Conservation (phyloP, 495 filamentous ascomycete genomes). For the Penicillium maclennaniae region DNA sequence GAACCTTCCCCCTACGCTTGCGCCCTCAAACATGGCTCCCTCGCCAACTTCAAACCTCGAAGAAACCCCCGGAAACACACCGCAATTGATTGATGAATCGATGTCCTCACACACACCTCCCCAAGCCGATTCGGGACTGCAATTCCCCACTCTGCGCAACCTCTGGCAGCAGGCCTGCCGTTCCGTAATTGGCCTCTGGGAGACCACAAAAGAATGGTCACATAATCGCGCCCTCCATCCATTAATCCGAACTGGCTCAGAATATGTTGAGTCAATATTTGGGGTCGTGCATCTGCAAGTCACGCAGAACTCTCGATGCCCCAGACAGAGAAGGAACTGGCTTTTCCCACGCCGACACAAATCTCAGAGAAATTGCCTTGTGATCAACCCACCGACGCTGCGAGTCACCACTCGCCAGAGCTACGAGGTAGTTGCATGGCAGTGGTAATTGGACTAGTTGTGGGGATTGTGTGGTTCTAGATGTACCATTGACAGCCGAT, state of each 20-base stretch:
- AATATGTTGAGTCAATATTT: slow-evolving; percentile 7
- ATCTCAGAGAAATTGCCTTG: slow-evolving; percentile 10
- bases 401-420: slow-evolving; percentile 26
- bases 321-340: not conserved
- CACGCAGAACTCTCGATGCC: not conserved
- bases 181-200: slow-evolving; percentile 13
- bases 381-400: slow-evolving; percentile 27
- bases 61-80: not conserved
- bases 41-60: slow-evolving; percentile 13
- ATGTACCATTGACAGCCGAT: not conserved
- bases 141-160: slow-evolving; percentile 11
- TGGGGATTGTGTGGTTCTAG: slow-evolving; percentile 43
- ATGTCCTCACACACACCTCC: not conserved
- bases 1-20: slow-evolving; percentile 8
- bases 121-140: not conserved
- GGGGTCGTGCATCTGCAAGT: not conserved
- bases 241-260: slow-evolving; percentile 1
- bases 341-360: not conserved
- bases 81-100: slow-evolving; percentile 6
- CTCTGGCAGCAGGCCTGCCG: slow-evolving; percentile 39
- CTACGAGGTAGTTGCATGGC: slow-evolving; percentile 42
- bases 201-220: not conserved
- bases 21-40: slow-evolving; percentile 15
- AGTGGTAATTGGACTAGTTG: slow-evolving; percentile 39
- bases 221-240: not conserved